Evolutionary conservation across 768 basidiomycete genomes (phyloP).

Genomic region (Agaricus subrufescens): DNA sequence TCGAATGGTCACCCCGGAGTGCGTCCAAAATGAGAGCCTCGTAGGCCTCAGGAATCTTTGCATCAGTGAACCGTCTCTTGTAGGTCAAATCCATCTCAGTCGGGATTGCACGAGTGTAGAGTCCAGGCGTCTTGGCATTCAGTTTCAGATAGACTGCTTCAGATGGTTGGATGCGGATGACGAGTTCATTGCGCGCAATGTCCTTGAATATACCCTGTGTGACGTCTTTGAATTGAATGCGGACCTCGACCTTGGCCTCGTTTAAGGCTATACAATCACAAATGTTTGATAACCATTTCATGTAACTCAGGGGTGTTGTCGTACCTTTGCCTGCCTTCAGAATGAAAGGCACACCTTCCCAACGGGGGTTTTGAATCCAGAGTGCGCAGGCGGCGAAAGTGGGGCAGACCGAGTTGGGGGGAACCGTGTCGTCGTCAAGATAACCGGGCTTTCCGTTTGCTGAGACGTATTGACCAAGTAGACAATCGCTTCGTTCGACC

Average conservation of each 20-base stretch:
- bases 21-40: slow-evolving; percentile 94
- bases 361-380: slow-evolving; percentile 91
- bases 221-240: slow-evolving; percentile 97
- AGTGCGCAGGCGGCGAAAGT: slow-evolving; percentile 90
- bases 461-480: slow-evolving; percentile 91
- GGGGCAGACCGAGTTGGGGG: slow-evolving; percentile 86
- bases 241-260: slow-evolving; percentile 97
- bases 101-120: slow-evolving; percentile 85
- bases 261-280: slow-evolving; percentile 64
- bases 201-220: slow-evolving; percentile 96
- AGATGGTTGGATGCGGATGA: slow-evolving; percentile 93
- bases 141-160: slow-evolving; percentile 97
- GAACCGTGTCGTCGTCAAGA: slow-evolving; percentile 93
- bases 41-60: slow-evolving; percentile 94
- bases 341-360: slow-evolving; percentile 99
- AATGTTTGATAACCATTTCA: slow-evolving; percentile 10
- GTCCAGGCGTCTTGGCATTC: slow-evolving; percentile 92
- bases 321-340: slow-evolving; percentile 96
- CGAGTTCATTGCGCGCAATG: slow-evolving; percentile 94
- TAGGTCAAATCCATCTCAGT: slow-evolving; percentile 99
- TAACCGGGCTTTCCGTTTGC: slow-evolving; percentile 98
- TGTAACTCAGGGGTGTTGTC: not conserved
- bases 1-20: slow-evolving; percentile 96
- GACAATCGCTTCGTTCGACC: slow-evolving; percentile 68
- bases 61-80: slow-evolving; percentile 88